phyloP scores from a whole-genome alignment of 2,329 filamentous ascomycete genomes.

The Fusarium begoniae region DNA sequence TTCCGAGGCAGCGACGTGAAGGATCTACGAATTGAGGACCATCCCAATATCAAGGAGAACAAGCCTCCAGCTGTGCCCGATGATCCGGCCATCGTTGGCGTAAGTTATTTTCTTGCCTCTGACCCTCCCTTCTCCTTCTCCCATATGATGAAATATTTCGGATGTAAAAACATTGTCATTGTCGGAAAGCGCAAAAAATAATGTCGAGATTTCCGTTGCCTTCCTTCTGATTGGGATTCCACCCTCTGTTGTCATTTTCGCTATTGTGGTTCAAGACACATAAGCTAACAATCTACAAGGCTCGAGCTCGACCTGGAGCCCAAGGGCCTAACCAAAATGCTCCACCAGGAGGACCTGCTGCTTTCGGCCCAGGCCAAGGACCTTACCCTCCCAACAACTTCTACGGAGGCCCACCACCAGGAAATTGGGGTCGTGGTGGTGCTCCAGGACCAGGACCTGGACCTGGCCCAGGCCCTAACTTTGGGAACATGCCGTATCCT shows the following conservation, averaged over 20 bases:
- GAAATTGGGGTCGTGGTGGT: slow-evolving; percentile 63
- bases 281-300: slow-evolving; percentile 48
- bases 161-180: slow-evolving; percentile 85
- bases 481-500: slow-evolving; percentile 80
- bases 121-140: slow-evolving; percentile 39
- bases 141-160: slow-evolving; percentile 92
- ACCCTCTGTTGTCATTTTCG: slow-evolving; percentile 8
- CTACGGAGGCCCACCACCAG: slow-evolving; percentile 61
- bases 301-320: slow-evolving; percentile 51
- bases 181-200: slow-evolving; percentile 92
- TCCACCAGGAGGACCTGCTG: slow-evolving; percentile 48
- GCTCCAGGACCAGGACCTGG: slow-evolving; percentile 63
- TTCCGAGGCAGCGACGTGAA: slow-evolving; percentile 99
- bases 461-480: slow-evolving; percentile 69
- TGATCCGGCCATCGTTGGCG: slow-evolving; percentile 95
- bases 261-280: slow-evolving; percentile 40
- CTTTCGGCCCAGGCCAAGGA: slow-evolving; percentile 56
- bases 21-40: slow-evolving; percentile 92
- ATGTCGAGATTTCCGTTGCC: slow-evolving; percentile 99
- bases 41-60: slow-evolving; percentile 76
- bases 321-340: slow-evolving; percentile 47
- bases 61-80: slow-evolving; percentile 83
- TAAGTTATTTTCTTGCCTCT: slow-evolving; percentile 67
- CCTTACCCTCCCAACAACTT: slow-evolving; percentile 58
- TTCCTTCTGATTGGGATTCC: slow-evolving; percentile 87